A percentile compares a stretch with the other conserved stretches of the same genome.
Evolutionary conservation across 805 yeast genomes (phyloP).

Genomic region (Saccharomyces eubayanus): DNA sequence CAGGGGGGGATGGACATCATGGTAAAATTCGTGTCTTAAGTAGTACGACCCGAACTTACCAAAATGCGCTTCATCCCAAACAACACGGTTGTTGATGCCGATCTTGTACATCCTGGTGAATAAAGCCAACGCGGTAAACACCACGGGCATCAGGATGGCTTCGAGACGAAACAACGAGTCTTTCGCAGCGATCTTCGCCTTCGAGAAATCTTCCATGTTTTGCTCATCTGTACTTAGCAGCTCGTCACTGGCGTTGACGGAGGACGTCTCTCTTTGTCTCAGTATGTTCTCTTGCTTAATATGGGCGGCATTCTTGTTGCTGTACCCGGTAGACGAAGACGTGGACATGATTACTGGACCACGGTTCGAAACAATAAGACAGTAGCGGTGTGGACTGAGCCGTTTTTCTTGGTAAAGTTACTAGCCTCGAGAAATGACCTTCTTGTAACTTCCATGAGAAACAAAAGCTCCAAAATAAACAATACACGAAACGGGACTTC

Average conservation of each 20-base stretch:
- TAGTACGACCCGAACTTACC: conserved; percentile 81
- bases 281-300: not conserved
- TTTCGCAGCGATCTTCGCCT: conserved; percentile 4
- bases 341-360: not conserved
- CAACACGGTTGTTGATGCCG: conserved; percentile 49
- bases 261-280: not conserved
- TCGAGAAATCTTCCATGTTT: conserved; percentile 13
- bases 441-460: not conserved
- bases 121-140: conserved; percentile 39
- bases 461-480: not conserved
- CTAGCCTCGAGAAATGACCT: not conserved
- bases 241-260: conserved; percentile 1
- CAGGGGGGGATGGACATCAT: conserved; percentile 82
- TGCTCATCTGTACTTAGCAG: conserved; percentile 6
- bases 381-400: not conserved
- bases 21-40: conserved; percentile 69
- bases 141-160: conserved; percentile 35
- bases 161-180: conserved; percentile 20
- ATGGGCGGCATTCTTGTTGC: not conserved
- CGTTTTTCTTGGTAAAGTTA: not conserved
- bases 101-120: conserved; percentile 55
- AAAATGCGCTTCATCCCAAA: conserved; percentile 89
- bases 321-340: not conserved
- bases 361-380: not conserved
- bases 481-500: not conserved